Evolutionary conservation across 2,329 filamentous ascomycete genomes (phyloP).

Genomic region (Amauroascus niger): DNA sequence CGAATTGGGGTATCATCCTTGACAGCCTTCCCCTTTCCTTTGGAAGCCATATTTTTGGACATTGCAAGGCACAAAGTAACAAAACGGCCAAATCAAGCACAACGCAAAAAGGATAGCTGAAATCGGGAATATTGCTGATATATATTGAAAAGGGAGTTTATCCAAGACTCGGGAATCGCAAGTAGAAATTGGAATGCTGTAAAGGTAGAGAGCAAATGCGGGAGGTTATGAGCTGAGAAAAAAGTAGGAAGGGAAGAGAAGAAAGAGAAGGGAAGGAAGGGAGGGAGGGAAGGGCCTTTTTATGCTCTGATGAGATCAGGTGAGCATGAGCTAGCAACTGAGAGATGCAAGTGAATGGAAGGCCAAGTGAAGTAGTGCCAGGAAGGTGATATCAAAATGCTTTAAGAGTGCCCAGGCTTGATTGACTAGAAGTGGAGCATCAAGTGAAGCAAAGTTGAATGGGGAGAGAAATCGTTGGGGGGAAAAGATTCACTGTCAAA

Average conservation of each 20-base stretch:
- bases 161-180: neutral
- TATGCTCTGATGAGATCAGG: constrained; percentile 8
- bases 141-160: neutral
- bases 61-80: neutral
- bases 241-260: constrained; percentile 14
- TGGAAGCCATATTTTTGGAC: neutral
- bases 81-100: neutral
- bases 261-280: no score
- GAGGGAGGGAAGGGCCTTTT: constrained; percentile 8
- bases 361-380: neutral
- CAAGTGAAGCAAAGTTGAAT: constrained; percentile 1
- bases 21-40: neutral
- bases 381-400: neutral
- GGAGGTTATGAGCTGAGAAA: neutral
- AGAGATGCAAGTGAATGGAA: constrained; percentile 6
- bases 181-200: neutral
- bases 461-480: neutral
- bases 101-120: constrained; percentile 4
- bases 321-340: neutral
- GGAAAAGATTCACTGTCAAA: neutral
- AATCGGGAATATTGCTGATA: neutral
- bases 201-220: neutral
- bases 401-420: no score
- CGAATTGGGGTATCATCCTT: neutral
- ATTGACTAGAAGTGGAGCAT: neutral